Evolutionary conservation across 2,329 filamentous ascomycete species (phyloP).

Genomic region (Neopestalotiopsis sp.): DNA sequence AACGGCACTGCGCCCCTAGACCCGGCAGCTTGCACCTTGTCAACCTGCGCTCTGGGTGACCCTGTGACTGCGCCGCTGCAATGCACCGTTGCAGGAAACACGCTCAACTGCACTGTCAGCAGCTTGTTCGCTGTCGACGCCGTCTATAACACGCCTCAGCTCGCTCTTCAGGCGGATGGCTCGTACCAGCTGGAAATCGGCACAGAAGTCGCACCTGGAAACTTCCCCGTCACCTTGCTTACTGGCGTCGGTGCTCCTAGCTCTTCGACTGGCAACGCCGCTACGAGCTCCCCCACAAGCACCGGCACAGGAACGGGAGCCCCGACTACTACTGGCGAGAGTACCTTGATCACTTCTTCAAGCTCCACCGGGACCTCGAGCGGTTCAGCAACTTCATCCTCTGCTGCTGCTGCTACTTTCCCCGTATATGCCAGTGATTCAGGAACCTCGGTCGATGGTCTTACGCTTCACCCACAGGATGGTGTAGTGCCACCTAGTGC

Average conservation of each 20-base stretch:
- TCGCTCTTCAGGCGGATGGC: background rate
- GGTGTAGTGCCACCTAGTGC: background rate
- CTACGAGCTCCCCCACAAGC: background rate
- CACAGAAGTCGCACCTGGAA: background rate
- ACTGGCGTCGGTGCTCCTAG: background rate
- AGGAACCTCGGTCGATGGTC: background rate
- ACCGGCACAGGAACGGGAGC: background rate
- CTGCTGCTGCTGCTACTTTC: background rate
- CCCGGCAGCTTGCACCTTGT: background rate
- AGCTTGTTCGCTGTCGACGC: background rate
- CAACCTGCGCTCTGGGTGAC: background rate
- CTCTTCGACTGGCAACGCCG: background rate
- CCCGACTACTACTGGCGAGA: too few relatives aligned
- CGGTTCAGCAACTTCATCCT: background rate
- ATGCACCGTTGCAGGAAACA: background rate
- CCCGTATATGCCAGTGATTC: background rate
- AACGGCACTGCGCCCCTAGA: background rate
- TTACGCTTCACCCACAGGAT: background rate
- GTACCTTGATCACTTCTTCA: too few relatives aligned
- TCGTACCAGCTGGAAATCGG: slow-evolving; percentile 12
- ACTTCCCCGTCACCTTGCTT: background rate
- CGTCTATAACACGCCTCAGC: background rate
- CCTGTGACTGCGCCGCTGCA: background rate
- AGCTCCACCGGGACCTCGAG: too few relatives aligned
- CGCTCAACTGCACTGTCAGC: background rate